Evolutionary conservation across 1,139 yeast species (phyloP).

Genomic region (Dujonia santamariae): DNA sequence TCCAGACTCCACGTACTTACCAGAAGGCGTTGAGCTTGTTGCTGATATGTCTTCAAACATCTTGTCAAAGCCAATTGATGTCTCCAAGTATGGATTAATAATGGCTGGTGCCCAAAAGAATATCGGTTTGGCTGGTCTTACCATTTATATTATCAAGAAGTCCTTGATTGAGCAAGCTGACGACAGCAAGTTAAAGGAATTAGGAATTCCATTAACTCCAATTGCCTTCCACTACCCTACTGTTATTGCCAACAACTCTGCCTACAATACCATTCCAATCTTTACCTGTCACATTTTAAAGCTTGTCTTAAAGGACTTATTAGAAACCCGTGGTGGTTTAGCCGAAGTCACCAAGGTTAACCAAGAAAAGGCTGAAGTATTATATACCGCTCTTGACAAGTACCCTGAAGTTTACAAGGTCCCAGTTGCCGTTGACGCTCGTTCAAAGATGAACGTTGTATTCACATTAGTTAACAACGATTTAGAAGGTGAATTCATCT

Average conservation of each 20-base stretch:
- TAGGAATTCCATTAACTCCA: slow-evolving; percentile 75
- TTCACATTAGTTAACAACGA: slow-evolving; percentile 68
- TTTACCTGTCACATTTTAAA: slow-evolving; percentile 84
- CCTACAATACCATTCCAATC: slow-evolving; percentile 93
- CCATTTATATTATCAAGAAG: slow-evolving; percentile 86
- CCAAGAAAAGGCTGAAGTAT: slow-evolving; percentile 52
- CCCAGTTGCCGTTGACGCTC: slow-evolving; percentile 60
- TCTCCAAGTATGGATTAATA: slow-evolving; percentile 79
- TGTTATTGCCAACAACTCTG: slow-evolving; percentile 82
- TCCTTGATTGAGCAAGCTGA: slow-evolving; percentile 64
- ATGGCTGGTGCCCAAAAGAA: slow-evolving; percentile 98
- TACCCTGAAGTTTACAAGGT: slow-evolving; percentile 62
- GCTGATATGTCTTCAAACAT: slow-evolving; percentile 96
- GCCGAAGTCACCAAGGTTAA: slow-evolving; percentile 55
- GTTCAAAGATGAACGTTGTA: slow-evolving; percentile 92
- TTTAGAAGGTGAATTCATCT: slow-evolving; percentile 64
- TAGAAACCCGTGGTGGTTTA: slow-evolving; percentile 59
- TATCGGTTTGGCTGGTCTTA: slow-evolving; percentile 93
- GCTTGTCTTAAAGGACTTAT: slow-evolving; percentile 59
- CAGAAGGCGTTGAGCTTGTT: slow-evolving; percentile 72
- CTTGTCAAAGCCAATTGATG: slow-evolving; percentile 75
- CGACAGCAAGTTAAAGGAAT: slow-evolving; percentile 55
- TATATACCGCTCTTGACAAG: slow-evolving; percentile 65
- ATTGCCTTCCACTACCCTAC: slow-evolving; percentile 87
- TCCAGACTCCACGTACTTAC: slow-evolving; percentile 52